These are phyloP conservation scores for Tardiomyces blankii DNA, from an alignment of 1,139 yeast genomes.

Conservation along the genomic window DNA sequence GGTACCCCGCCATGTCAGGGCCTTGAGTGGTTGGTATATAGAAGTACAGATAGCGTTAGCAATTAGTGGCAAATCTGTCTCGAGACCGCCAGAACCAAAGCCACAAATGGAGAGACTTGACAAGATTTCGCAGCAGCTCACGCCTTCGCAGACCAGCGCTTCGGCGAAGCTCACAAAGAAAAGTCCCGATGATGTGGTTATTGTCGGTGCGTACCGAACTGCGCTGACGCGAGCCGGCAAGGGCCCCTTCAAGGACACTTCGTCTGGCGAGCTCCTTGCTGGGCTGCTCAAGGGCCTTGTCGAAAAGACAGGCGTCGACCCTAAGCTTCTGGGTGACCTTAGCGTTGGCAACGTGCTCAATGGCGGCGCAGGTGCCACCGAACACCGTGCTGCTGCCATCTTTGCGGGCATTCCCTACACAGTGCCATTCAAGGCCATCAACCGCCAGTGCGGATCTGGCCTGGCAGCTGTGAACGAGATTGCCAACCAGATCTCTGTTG, in stretches of 20 bases:
- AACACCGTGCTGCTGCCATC: constrained; percentile 70
- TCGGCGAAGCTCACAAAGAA: constrained; percentile 36
- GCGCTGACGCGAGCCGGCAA: constrained; percentile 80
- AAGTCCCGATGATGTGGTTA: constrained; percentile 77
- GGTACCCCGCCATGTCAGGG: too few species aligned
- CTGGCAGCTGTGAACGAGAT: constrained; percentile 81
- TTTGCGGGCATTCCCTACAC: constrained; percentile 64
- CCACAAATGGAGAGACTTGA: constrained; percentile 25
- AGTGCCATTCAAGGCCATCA: constrained; percentile 69
- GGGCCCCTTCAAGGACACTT: constrained; percentile 68
- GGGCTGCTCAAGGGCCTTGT: constrained; percentile 54
- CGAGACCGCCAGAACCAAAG: too few species aligned
- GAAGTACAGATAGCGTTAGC: too few species aligned
- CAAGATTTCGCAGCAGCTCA: constrained; percentile 21
- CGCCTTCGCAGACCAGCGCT: constrained; percentile 22
- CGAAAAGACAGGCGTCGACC: constrained; percentile 49
- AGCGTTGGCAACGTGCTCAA: constrained; percentile 84
- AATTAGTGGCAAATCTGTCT: too few species aligned
- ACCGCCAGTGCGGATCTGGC: constrained; percentile 94
- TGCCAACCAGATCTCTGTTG: constrained; percentile 76
- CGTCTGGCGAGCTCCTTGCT: constrained; percentile 61
- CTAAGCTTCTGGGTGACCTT: constrained; percentile 63
- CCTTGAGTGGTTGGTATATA: too few species aligned
- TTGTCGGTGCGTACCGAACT: constrained; percentile 81
- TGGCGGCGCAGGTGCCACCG: constrained; percentile 86